Percentiles rank a stretch among this genome's conserved stretches.
Conservation (phyloP, 192 early-diverging fungal species). For the Backusella circina region DNA sequence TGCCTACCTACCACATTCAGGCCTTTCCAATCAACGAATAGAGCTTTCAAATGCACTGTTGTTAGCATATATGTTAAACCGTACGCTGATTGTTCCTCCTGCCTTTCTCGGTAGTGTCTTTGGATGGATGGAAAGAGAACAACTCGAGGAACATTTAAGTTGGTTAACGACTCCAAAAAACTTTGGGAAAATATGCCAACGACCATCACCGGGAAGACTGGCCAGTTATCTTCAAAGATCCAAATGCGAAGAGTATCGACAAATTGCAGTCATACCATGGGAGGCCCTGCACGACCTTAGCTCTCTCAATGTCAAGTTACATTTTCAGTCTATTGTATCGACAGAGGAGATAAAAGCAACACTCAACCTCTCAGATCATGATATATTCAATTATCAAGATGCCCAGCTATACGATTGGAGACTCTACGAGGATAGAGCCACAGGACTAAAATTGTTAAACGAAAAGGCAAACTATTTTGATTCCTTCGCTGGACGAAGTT, state of each 20-base stretch:
- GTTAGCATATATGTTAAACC: conserved; percentile 48
- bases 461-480: conserved; percentile 12
- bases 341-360: neutral
- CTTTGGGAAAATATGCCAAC: conserved; percentile 2
- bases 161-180: conserved; percentile 36
- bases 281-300: conserved; percentile 10
- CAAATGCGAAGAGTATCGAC: conserved; percentile 15
- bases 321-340: conserved; percentile 1
- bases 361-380: conserved; percentile 13
- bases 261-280: conserved; percentile 19
- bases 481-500: conserved; percentile 5
- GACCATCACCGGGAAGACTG: neutral
- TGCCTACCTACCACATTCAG: conserved; percentile 51
- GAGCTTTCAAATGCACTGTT: conserved; percentile 53
- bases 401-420: conserved; percentile 40
- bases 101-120: conserved; percentile 44
- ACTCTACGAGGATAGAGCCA: conserved; percentile 40
- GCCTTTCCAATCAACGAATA: conserved; percentile 54
- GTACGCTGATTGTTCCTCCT: conserved; percentile 49
- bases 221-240: conserved; percentile 30
- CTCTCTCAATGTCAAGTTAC: conserved; percentile 3
- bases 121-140: conserved; percentile 36
- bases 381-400: conserved; percentile 38
- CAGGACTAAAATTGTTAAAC: neutral
- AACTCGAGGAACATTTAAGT: conserved; percentile 31